These are phyloP conservation scores for Cryptococcus jaspeensis DNA, from an alignment of 1,284 basidiomycete species.

Conservation along the genomic window DNA sequence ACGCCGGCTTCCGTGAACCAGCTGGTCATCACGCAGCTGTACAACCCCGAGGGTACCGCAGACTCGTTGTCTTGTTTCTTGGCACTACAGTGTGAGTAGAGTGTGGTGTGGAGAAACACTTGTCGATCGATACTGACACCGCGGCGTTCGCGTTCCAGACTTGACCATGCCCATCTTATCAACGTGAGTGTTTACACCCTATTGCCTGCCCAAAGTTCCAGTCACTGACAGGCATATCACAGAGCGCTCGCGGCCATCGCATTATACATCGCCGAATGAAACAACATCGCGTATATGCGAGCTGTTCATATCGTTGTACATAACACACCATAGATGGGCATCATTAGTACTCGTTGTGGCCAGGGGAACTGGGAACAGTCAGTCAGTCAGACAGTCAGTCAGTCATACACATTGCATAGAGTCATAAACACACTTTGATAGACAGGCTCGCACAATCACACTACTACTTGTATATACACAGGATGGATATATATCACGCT, in stretches of 20 bases:
- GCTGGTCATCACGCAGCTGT: conserved; percentile 50
- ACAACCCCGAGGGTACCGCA: conserved; percentile 48
- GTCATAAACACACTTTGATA: too few relatives aligned
- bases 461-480: too few relatives aligned
- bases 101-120: background rate
- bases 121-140: too few relatives aligned
- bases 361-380: too few relatives aligned
- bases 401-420: too few relatives aligned
- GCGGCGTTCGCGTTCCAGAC: conserved; percentile 18
- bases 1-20: conserved; percentile 49
- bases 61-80: conserved; percentile 49
- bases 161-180: conserved; percentile 42
- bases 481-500: too few relatives aligned
- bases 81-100: conserved; percentile 41
- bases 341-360: too few relatives aligned
- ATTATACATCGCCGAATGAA: conserved; percentile 26
- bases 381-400: too few relatives aligned
- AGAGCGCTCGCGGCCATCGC: conserved; percentile 38
- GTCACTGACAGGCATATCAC: background rate
- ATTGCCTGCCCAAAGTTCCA: background rate
- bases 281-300: too few relatives aligned
- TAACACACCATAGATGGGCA: too few relatives aligned
- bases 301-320: too few relatives aligned
- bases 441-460: too few relatives aligned
- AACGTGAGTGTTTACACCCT: conserved; percentile 28